Evolutionary conservation across 805 yeast species (phyloP).

Genomic region (Teunomyces lycoperdinae): DNA sequence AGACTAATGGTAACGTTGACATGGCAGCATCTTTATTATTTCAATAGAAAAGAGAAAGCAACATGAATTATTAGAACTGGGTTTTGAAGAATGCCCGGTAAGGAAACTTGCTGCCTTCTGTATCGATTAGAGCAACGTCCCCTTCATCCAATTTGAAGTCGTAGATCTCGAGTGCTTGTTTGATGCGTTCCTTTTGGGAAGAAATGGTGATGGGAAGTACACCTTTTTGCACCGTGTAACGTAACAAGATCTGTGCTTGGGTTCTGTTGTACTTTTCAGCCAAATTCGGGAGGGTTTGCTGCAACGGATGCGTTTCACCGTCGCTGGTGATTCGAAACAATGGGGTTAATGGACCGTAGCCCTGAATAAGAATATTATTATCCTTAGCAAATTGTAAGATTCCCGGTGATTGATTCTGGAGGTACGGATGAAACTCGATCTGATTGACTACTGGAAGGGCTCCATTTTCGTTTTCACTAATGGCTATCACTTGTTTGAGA

Average conservation of each 20-base stretch:
- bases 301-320: slow-evolving; percentile 29
- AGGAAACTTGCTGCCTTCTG: slow-evolving; percentile 23
- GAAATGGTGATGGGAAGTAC: slow-evolving; percentile 49
- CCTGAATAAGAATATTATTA: slow-evolving; percentile 55
- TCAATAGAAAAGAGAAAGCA: slow-evolving; percentile 14
- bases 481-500: slow-evolving; percentile 37
- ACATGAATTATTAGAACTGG: background rate
- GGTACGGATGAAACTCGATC: slow-evolving; percentile 65
- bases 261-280: slow-evolving; percentile 54
- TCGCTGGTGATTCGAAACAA: slow-evolving; percentile 44
- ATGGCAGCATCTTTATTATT: slow-evolving; percentile 81
- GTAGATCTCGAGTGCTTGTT: slow-evolving; percentile 30
- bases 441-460: slow-evolving; percentile 60
- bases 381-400: slow-evolving; percentile 48
- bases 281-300: slow-evolving; percentile 33
- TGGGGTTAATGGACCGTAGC: slow-evolving; percentile 72
- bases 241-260: slow-evolving; percentile 58
- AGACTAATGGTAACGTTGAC: slow-evolving; percentile 76
- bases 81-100: slow-evolving; percentile 24
- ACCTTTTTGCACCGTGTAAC: slow-evolving; percentile 62
- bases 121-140: slow-evolving; percentile 19
- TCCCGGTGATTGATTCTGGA: slow-evolving; percentile 64
- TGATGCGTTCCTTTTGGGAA: slow-evolving; percentile 40
- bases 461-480: slow-evolving; percentile 28
- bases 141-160: slow-evolving; percentile 7